Conservation (phyloP, 495 filamentous ascomycete genomes). For the Podospora didyma region DNA sequence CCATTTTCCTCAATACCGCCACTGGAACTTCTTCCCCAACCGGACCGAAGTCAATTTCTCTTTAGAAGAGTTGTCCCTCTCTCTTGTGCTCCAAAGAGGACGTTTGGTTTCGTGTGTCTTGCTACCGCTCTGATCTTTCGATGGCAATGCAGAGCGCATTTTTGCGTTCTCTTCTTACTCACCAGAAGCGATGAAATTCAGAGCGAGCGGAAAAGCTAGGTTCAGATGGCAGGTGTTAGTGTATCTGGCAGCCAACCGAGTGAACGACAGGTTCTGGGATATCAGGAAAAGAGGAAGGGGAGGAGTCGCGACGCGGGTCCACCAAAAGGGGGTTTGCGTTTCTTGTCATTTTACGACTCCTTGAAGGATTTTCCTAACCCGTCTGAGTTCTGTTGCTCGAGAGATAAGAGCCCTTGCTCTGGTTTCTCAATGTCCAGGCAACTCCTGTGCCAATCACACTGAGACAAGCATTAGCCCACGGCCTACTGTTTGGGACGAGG, state of each 20-base stretch:
- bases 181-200: constrained; percentile 84
- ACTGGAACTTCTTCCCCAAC: neutral
- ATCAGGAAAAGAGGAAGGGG: neutral
- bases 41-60: too few relatives aligned
- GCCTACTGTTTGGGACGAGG: too few relatives aligned
- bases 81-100: neutral
- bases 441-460: constrained; percentile 61
- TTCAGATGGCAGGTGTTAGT: constrained; percentile 6
- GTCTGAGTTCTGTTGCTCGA: constrained; percentile 70
- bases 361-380: constrained; percentile 49
- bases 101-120: constrained; percentile 23
- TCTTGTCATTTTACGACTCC: constrained; percentile 6
- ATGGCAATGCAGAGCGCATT: constrained; percentile 5
- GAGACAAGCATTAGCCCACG: constrained; percentile 3
- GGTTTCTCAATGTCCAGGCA: constrained; percentile 64
- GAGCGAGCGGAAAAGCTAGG: constrained; percentile 64
- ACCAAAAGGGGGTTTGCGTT: neutral
- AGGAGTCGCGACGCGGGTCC: neutral
- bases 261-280: neutral
- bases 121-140: constrained; percentile 41
- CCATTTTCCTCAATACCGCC: neutral
- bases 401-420: constrained; percentile 65
- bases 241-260: neutral
- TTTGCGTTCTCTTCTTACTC: constrained; percentile 50
- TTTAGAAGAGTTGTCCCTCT: neutral